Base-by-base conservation (phyloP, 805 yeast genomes). In the Lipomyces kockii region DNA sequence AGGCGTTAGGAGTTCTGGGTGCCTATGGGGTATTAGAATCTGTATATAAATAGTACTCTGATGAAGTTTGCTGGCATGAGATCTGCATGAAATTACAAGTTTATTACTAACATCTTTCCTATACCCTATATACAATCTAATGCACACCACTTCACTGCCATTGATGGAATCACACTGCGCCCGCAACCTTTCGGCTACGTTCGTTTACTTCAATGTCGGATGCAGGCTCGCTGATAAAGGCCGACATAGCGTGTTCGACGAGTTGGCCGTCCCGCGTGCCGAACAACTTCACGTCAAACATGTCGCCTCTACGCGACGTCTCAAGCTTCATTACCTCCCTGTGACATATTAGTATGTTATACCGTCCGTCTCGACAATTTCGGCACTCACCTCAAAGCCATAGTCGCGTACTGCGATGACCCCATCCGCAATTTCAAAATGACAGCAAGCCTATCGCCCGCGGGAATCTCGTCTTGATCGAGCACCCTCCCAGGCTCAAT, bases 391-490 rank as follows among this genome's bases (percentile, higher is more conserved):
- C 99, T 85, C 61, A 95, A 79, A 0, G 97, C 97, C 99, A 95
- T 96, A 0, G 99, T 95, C 1, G 99, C 99, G 78, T 95, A 95
- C 6, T 96, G 88, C 46, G 97, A 89, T 2, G 90, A 87, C 3
- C 92, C 94, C 66, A 95, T 82, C 74, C 87, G 89, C 83, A 95
- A 83, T 72, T 85, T 87, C 66, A 96, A 77, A 4, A 95, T 83
- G 14, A 93, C 86, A 0, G 97, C 98, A 0, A 83, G 80, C 66
- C 84, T 86, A 1, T 77, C 75, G 6, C 86, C 90, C 4, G 9
- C 14, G 3, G 49, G n/a, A 22, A 64, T 56, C 34, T 54, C 61
- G n/a, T 25, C 53, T 27, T 60, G 61, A 37, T 46, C 25, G 14
- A 52, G 43, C 14, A 63, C 62, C 60, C 58, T 43, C 17, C 17